Percentiles rank a stretch among this genome's conserved stretches.
These are phyloP conservation scores for Cyclotella sp. DNA, from an alignment of 108 stramenopile genomes.

Conservation along the genomic window DNA sequence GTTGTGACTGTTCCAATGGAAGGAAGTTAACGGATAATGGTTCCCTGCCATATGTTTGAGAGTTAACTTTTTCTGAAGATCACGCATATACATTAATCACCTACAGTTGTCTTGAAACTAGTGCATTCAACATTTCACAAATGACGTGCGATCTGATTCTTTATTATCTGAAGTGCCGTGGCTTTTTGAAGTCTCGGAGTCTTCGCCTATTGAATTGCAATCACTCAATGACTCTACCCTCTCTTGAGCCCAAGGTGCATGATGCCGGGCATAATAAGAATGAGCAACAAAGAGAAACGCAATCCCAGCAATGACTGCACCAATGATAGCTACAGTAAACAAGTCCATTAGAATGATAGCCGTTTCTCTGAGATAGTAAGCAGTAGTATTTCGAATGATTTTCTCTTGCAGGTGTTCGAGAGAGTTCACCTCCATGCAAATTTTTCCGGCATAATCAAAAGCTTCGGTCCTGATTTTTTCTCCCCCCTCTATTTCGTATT, in stretches of 20 bases:
- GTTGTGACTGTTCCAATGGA: no score
- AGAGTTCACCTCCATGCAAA: not conserved
- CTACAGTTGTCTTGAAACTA: no score
- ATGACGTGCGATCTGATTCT: no score
- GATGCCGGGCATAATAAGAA: constrained; percentile 4
- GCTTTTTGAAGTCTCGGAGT: not conserved
- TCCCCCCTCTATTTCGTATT: not conserved
- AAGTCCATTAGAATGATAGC: not conserved
- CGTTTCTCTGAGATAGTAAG: not conserved
- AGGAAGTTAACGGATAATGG: no score
- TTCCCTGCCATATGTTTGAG: no score
- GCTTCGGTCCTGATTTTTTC: not conserved
- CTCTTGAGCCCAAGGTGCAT: not conserved
- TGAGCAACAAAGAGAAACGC: constrained; percentile 4
- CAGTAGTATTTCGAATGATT: constrained; percentile 1
- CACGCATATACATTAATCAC: no score
- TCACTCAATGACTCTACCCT: not conserved
- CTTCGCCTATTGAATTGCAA: not conserved
- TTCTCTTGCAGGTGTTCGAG: not conserved
- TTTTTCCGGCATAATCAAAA: not conserved
- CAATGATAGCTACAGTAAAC: not conserved
- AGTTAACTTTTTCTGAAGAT: no score
- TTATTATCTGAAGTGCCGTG: not conserved
- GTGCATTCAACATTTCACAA: no score
- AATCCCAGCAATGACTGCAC: not conserved